A percentile compares a stretch with the other conserved stretches of the same genome.
Evolutionary conservation across 2,329 filamentous ascomycete genomes (phyloP).

Genomic region (Huntiella decipiens): DNA sequence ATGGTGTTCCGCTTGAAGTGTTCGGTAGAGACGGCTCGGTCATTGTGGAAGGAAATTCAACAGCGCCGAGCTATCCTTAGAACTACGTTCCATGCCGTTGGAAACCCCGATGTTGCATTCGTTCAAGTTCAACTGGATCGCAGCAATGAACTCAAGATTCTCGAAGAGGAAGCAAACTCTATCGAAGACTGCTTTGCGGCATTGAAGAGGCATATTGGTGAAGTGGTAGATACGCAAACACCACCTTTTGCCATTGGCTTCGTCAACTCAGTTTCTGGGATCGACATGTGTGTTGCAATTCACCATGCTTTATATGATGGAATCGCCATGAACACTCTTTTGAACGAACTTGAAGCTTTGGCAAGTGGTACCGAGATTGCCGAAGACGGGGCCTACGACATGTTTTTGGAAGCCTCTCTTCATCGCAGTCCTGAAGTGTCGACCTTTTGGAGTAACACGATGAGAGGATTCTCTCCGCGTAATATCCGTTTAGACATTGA

Average conservation of each 20-base stretch:
- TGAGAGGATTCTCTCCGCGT: not conserved
- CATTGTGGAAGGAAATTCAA: conserved; percentile 44
- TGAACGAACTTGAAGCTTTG: conserved; percentile 48
- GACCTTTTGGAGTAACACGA: conserved; percentile 41
- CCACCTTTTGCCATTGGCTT: conserved; percentile 28
- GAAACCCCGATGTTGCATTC: conserved; percentile 40
- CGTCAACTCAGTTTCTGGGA: conserved; percentile 17
- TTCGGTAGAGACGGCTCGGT: conserved; percentile 29
- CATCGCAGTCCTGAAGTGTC: conserved; percentile 28
- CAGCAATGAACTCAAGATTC: conserved; percentile 23
- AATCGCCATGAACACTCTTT: conserved; percentile 49
- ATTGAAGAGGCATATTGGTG: conserved; percentile 22
- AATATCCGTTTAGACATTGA: not conserved
- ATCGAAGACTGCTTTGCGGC: conserved; percentile 21
- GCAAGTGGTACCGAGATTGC: conserved; percentile 30
- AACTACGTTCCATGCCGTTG: conserved; percentile 54
- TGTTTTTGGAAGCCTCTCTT: conserved; percentile 44
- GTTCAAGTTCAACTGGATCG: conserved; percentile 50
- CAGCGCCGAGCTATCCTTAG: conserved; percentile 56
- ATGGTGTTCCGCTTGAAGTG: conserved; percentile 42
- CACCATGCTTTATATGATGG: conserved; percentile 85
- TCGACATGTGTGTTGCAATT: conserved; percentile 30
- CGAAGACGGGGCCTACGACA: conserved; percentile 33
- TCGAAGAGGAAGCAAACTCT: conserved; percentile 17
- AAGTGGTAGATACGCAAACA: conserved; percentile 24